Evolutionary conservation across 305 asterid species (phyloP).

Genomic region (Caryopteris hybrid): DNA sequence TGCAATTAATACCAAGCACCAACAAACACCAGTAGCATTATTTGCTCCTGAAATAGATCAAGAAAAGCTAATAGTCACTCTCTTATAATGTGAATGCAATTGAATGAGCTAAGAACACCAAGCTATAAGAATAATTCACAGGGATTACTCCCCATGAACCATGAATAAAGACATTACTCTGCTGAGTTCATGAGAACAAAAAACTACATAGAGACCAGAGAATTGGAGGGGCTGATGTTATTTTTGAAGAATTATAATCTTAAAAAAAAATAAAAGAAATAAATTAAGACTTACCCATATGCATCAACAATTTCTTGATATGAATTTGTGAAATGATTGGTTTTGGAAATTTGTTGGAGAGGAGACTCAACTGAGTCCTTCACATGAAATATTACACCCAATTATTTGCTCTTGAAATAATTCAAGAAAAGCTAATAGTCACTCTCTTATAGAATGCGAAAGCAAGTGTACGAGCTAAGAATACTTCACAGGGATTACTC

Average conservation of each 20-base stretch:
- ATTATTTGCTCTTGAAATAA: background rate
- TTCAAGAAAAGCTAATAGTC: background rate
- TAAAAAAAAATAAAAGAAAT: no score
- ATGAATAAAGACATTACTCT: background rate
- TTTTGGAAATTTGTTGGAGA: slow-evolving; percentile 79
- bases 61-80: background rate
- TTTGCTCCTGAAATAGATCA: background rate
- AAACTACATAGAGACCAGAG: background rate
- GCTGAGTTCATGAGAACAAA: background rate
- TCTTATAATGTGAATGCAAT: slow-evolving; percentile 1
- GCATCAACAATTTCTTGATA: slow-evolving; percentile 99
- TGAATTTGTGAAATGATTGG: slow-evolving; percentile 73
- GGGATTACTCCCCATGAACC: background rate
- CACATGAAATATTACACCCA: slow-evolving; percentile 89
- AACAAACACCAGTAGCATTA: slow-evolving; percentile 2
- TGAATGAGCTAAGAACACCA: background rate
- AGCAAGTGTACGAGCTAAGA: background rate
- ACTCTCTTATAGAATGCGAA: background rate
- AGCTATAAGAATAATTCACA: slow-evolving; percentile 1
- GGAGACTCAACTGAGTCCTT: slow-evolving; percentile 89
- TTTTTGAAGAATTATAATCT: slow-evolving; percentile 3
- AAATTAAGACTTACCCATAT: slow-evolving; percentile 67
- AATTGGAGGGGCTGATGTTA: slow-evolving; percentile 1
- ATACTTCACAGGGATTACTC: background rate
- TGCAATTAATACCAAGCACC: background rate